A percentile compares a stretch with the other conserved stretches of the same genome.
phyloP scores from a whole-genome alignment of 208 protist species.

The Sergeia podlipaevii region DNA sequence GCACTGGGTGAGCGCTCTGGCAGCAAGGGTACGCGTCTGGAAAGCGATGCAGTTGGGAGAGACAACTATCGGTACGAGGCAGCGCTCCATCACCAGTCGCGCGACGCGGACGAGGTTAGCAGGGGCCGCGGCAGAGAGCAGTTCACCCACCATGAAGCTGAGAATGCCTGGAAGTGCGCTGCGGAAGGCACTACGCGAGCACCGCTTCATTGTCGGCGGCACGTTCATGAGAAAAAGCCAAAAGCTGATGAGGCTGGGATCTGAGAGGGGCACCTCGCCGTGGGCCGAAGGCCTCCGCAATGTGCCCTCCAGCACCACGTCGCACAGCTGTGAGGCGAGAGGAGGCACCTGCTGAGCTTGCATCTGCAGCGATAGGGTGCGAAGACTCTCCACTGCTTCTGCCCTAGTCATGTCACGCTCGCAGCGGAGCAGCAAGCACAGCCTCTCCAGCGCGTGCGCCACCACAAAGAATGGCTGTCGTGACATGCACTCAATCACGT shows the following conservation, averaged over 20 bases:
- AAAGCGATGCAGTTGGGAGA: constrained; percentile 22
- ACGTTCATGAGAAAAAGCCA: constrained; percentile 42
- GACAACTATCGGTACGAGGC: constrained; percentile 65
- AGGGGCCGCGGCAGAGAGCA: constrained; percentile 36
- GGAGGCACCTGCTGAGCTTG: constrained; percentile 24
- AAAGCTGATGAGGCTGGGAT: constrained; percentile 41
- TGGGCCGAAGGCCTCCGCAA: constrained; percentile 31
- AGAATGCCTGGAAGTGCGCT: constrained; percentile 56
- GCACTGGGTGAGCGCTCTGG: constrained; percentile 55
- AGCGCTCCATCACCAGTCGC: constrained; percentile 50
- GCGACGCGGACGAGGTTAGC: constrained; percentile 22
- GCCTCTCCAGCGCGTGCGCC: constrained; percentile 37
- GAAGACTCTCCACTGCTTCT: constrained; percentile 63
- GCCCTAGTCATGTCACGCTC: constrained; percentile 61
- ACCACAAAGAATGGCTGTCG: constrained; percentile 20
- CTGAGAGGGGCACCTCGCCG: constrained; percentile 23
- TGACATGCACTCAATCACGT: constrained; percentile 24
- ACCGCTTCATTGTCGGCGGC: constrained; percentile 58
- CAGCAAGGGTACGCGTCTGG: constrained; percentile 36
- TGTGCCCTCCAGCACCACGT: constrained; percentile 55
- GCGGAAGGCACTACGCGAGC: constrained; percentile 63
- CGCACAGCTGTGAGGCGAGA: constrained; percentile 44
- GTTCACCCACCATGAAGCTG: constrained; percentile 51
- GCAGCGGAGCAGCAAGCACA: constrained; percentile 59
- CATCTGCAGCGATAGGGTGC: constrained; percentile 67